phyloP scores from a whole-genome alignment of 306 rosid species.

The Pterocarpus santalinus region DNA sequence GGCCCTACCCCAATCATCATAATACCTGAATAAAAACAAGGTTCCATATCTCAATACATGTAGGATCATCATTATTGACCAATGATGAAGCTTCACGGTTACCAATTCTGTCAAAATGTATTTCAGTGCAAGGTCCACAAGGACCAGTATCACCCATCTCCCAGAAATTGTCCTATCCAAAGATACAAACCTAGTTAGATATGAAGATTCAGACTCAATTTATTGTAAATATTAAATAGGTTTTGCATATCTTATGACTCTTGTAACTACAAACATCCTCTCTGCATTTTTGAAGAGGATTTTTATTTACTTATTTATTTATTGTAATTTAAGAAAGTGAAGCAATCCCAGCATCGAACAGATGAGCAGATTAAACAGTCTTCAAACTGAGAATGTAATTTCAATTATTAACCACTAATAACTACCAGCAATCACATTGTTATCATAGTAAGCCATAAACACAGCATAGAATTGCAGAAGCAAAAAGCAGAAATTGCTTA shows the following conservation, averaged over 20 bases:
- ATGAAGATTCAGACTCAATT: conserved; percentile 14
- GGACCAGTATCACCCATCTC: conserved; percentile 99
- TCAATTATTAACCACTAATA: conserved; percentile 26
- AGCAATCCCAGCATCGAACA: not conserved
- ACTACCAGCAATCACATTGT: conserved; percentile 9
- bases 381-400: not conserved
- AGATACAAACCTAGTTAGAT: conserved; percentile 42
- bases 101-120: conserved; percentile 94
- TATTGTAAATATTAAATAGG: not conserved
- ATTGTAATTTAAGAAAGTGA: not conserved
- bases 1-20: not conserved
- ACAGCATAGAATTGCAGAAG: conserved; percentile 3
- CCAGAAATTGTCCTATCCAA: conserved; percentile 93
- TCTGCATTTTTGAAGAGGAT: not conserved
- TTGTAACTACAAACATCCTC: not conserved
- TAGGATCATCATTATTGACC: conserved; percentile 95
- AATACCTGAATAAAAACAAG: conserved; percentile 96
- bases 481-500: not conserved
- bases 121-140: conserved; percentile 98
- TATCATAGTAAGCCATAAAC: not conserved
- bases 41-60: conserved; percentile 98
- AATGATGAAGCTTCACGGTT: conserved; percentile 92
- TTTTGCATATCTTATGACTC: conserved; percentile 7
- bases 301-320: not conserved
- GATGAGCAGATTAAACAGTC: conserved; percentile 8